Evolutionary conservation across 495 filamentous ascomycete genomes (phyloP).

Genomic region (Aspergillus wentii): DNA sequence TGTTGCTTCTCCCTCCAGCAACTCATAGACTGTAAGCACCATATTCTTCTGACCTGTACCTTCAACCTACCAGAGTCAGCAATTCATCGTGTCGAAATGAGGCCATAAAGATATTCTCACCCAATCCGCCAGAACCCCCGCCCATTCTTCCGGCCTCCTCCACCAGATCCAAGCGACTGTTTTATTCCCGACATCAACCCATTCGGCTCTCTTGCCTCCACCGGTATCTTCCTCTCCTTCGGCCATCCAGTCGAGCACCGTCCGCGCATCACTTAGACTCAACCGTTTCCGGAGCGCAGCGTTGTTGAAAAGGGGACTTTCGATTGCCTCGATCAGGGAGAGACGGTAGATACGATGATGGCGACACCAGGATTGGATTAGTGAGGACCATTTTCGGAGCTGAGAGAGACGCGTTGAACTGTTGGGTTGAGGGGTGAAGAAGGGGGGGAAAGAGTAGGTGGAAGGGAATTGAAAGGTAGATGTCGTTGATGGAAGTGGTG

Average conservation of each 20-base stretch:
- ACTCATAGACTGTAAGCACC: conserved; percentile 74
- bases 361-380: conserved; percentile 80
- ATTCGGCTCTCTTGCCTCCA: conserved; percentile 60
- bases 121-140: conserved; percentile 56
- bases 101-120: conserved; percentile 27
- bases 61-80: conserved; percentile 48
- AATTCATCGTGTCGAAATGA: neutral
- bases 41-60: conserved; percentile 66
- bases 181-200: conserved; percentile 44
- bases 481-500: conserved; percentile 9
- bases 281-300: conserved; percentile 50
- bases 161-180: conserved; percentile 61
- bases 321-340: conserved; percentile 55
- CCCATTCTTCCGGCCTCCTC: conserved; percentile 72
- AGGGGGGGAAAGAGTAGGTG: conserved; percentile 49
- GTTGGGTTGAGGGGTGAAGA: conserved; percentile 71
- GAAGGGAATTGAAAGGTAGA: conserved; percentile 34
- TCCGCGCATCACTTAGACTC: conserved; percentile 53
- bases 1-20: conserved; percentile 63
- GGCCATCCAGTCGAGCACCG: conserved; percentile 70
- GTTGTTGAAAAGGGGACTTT: conserved; percentile 56
- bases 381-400: conserved; percentile 75
- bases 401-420: conserved; percentile 69
- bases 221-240: conserved; percentile 55
- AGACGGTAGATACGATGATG: conserved; percentile 70